Evolutionary conservation across 345 rosid species (phyloP).

Genomic region (Linum trigynum): DNA sequence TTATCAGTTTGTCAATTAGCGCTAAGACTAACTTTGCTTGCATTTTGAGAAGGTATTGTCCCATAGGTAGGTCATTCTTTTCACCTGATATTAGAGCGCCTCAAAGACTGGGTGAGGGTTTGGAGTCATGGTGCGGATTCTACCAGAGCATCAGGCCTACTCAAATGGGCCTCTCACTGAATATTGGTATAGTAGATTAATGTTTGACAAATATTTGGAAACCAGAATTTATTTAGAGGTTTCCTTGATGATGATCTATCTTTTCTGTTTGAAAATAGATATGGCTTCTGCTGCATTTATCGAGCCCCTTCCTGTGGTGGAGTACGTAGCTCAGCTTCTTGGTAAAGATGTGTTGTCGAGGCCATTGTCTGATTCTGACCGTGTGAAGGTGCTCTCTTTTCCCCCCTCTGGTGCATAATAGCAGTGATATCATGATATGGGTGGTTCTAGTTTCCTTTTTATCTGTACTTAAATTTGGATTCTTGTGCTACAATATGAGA

Average conservation of each 20-base stretch:
- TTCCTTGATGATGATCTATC: neutral
- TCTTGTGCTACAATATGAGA: neutral
- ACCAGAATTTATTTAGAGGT: neutral
- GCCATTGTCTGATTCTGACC: constrained; percentile 84
- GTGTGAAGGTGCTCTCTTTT: constrained; percentile 57
- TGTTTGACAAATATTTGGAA: neutral
- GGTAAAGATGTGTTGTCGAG: constrained; percentile 68
- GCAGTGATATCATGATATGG: neutral
- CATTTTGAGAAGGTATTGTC: constrained; percentile 46
- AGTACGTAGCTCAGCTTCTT: constrained; percentile 87
- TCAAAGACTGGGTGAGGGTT: constrained; percentile 83
- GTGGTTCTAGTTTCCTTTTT: constrained; percentile 5
- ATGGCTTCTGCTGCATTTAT: constrained; percentile 98
- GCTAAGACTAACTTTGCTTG: neutral
- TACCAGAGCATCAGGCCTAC: constrained; percentile 97
- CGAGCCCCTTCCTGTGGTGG: constrained; percentile 95
- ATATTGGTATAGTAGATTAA: constrained; percentile 52
- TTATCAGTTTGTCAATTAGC: neutral
- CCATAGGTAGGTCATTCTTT: constrained; percentile 85
- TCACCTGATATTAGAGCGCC: constrained; percentile 76
- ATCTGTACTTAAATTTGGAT: constrained; percentile 8
- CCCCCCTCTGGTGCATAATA: neutral
- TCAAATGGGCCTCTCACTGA: constrained; percentile 91
- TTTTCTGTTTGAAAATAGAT: constrained; percentile 31
- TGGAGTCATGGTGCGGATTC: constrained; percentile 98